phyloP scores from a whole-genome alignment of 2,329 filamentous ascomycete genomes.

The Epicoccum nigrum region DNA sequence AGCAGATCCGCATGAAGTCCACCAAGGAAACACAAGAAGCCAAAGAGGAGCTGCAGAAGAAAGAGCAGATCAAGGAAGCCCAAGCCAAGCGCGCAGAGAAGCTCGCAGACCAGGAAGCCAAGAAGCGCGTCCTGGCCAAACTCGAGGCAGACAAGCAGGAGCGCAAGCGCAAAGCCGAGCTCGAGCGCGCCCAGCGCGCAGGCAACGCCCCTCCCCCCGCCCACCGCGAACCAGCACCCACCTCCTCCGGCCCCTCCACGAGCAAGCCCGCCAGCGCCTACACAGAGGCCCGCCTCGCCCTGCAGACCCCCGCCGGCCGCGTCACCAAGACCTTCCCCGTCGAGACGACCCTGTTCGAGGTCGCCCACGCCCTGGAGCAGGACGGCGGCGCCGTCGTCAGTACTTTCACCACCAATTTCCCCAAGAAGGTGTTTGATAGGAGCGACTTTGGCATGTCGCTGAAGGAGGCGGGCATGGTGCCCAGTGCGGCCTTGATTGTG shows the following conservation, averaged over 20 bases:
- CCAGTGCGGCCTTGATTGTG: slow-evolving; percentile 87
- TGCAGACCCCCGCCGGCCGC: slow-evolving; percentile 78
- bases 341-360: slow-evolving; percentile 90
- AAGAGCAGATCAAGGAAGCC: slow-evolving; percentile 92
- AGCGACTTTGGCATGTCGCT: slow-evolving; percentile 86
- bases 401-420: slow-evolving; percentile 86
- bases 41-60: slow-evolving; percentile 86
- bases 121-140: slow-evolving; percentile 87
- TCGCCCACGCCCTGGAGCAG: slow-evolving; percentile 78
- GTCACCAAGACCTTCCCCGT: slow-evolving; percentile 87
- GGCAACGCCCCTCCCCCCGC: slow-evolving; percentile 65
- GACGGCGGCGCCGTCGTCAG: slow-evolving; percentile 70
- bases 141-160: slow-evolving; percentile 95
- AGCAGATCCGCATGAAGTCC: slow-evolving; percentile 82
- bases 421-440: slow-evolving; percentile 75
- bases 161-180: slow-evolving; percentile 81
- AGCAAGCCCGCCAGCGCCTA: slow-evolving; percentile 73
- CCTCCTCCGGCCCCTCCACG: slow-evolving; percentile 55
- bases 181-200: slow-evolving; percentile 83
- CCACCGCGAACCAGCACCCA: slow-evolving; percentile 55
- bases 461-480: slow-evolving; percentile 88
- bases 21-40: slow-evolving; percentile 87
- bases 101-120: slow-evolving; percentile 80
- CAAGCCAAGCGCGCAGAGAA: slow-evolving; percentile 88
- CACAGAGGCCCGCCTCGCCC: slow-evolving; percentile 78